These are phyloP conservation scores for Aegilops bicornis DNA, from an alignment of 176 grass and related monocot species.

Conservation along the genomic window DNA sequence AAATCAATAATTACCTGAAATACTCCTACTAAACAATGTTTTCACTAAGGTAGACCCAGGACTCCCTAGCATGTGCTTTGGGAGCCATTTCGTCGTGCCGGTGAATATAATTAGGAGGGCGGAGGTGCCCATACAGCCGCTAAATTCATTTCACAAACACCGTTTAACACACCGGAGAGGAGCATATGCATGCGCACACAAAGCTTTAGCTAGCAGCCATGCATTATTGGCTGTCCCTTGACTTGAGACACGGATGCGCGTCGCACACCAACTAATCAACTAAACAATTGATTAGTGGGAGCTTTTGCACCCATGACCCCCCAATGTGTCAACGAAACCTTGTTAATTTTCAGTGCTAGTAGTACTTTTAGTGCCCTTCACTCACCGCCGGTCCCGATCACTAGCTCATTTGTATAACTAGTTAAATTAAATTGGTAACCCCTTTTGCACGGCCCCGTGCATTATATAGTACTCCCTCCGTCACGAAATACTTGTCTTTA, in stretches of 20 bases:
- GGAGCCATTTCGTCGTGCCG: not conserved
- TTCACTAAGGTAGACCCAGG: not conserved
- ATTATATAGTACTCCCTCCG: no score
- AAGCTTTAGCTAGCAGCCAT: slow-evolving; percentile 15
- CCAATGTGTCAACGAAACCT: not conserved
- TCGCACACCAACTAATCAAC: not conserved
- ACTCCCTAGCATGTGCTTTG: not conserved
- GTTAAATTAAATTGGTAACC: no score
- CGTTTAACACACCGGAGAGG: slow-evolving; percentile 24
- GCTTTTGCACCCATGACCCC: not conserved
- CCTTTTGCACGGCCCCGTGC: no score
- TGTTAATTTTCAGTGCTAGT: not conserved
- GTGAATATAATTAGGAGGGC: not conserved
- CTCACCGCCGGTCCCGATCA: not conserved
- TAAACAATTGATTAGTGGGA: not conserved
- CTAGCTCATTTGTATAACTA: not conserved
- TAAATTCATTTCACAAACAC: slow-evolving; percentile 13
- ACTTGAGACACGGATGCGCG: slow-evolving; percentile 25
- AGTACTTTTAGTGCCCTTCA: not conserved
- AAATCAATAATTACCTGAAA: no score
- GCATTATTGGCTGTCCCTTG: slow-evolving; percentile 24
- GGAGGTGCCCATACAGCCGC: not conserved
- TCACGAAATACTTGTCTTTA: no score
- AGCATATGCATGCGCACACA: not conserved
- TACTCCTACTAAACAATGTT: not conserved